Evolutionary conservation across 225 moss, liverwort and hornwort species (phyloP).

Genomic region (Pseudoscleropodium purum): DNA sequence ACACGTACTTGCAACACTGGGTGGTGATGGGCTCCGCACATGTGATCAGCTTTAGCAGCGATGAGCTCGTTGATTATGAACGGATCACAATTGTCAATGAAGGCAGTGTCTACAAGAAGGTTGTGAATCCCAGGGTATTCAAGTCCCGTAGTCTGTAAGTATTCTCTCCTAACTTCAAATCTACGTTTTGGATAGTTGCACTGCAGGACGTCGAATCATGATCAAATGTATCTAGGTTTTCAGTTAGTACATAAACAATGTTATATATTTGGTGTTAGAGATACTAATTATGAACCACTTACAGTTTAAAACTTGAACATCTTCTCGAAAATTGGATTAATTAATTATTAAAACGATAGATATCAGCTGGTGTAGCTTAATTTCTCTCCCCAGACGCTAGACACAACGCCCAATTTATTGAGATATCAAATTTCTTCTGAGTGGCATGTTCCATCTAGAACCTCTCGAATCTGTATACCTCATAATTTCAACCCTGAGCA

Average conservation of each 20-base stretch:
- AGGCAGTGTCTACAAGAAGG: not conserved
- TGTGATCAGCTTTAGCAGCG: constrained; percentile 1
- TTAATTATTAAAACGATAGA: not conserved
- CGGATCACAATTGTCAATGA: not conserved
- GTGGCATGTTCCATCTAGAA: not conserved
- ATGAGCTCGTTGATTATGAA: constrained; percentile 4
- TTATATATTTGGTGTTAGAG: not conserved
- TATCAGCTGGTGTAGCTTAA: not conserved
- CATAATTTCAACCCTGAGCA: not conserved
- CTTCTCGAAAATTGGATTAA: not conserved
- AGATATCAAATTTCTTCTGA: not conserved
- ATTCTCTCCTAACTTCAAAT: not conserved
- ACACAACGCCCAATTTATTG: not conserved
- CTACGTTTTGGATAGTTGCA: not conserved
- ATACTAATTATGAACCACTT: not conserved
- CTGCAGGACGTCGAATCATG: too few relatives aligned
- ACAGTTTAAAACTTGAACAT: not conserved
- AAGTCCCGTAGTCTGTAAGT: constrained; percentile 7
- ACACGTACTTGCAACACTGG: constrained; percentile 4
- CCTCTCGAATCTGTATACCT: not conserved
- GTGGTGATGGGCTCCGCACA: constrained; percentile 1
- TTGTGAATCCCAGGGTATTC: not conserved
- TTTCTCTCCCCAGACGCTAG: not conserved
- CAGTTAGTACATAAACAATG: not conserved
- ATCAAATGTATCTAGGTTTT: not conserved